Evolutionary conservation across 2,329 filamentous ascomycete genomes (phyloP).

Genomic region (Hymenotorrendiella dingleyae): DNA sequence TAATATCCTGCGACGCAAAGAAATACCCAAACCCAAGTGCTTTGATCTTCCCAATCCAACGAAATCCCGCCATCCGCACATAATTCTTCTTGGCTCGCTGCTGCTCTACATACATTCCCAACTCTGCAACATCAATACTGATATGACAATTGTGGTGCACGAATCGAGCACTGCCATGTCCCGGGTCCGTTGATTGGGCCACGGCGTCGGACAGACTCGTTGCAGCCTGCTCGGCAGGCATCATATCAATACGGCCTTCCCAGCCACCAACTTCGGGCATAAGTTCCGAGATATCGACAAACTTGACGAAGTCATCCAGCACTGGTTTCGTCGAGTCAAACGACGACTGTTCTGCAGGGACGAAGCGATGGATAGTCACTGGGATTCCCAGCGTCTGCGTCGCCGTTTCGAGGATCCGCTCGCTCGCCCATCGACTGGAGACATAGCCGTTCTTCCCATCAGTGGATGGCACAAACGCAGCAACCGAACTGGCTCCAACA

Average conservation of each 20-base stretch:
- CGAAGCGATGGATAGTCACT: conserved; percentile 27
- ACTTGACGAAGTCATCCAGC: background rate
- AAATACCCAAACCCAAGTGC: background rate
- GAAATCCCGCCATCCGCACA: background rate
- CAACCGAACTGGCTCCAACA: background rate
- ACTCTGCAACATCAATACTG: background rate
- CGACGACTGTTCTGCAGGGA: background rate
- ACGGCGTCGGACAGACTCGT: background rate
- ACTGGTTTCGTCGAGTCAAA: background rate
- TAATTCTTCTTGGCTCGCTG: background rate
- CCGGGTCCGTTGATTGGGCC: background rate
- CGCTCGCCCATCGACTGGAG: conserved; percentile 32
- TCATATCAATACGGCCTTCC: background rate
- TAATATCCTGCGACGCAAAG: conserved; percentile 3
- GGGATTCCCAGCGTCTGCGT: conserved; percentile 14
- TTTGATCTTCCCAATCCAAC: conserved; percentile 4
- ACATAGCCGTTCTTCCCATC: conserved; percentile 31
- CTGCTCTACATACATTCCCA: background rate
- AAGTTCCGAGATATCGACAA: background rate
- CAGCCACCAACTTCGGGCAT: background rate
- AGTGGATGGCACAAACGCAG: conserved; percentile 9
- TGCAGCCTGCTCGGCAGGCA: background rate
- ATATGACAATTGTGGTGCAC: background rate
- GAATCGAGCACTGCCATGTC: background rate
- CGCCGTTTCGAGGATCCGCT: conserved; percentile 29